Evolutionary conservation across 805 yeast genomes (phyloP), one percentile per base, ranked within the genome.

Genomic region (Candida saitoana): DNA sequence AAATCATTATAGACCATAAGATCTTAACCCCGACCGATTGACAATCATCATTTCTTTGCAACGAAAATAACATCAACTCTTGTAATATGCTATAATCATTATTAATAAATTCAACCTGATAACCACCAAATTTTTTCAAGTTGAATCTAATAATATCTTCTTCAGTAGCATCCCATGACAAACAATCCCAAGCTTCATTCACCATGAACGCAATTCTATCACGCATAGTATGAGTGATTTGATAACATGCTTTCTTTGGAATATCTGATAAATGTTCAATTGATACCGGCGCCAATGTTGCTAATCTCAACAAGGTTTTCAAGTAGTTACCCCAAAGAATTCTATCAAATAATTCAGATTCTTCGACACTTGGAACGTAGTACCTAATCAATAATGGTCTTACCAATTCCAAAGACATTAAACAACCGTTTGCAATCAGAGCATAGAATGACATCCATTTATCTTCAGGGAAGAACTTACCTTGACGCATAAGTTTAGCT

Each of bases 391-490:
- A 61, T 39, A 73, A 62, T 19, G 78, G 78, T 41, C 72, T 67
- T 32, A 79, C 57, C 49, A 82, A 61, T 49, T 75, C 82, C 44
- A 83, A 63, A 2, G 79, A 63, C 32, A 74, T 67, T 41, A 81
- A 65, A 36, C 81, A 61, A 18, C 81, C 76, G 48, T 82, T 82
- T 25, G 76, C 68, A 16, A 81, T 61, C 46, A 80, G 49, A 0
- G 85, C 74, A 44, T 79, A 74, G 18, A 86, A 60, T 0, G 93
- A 82, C 5, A 87, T 60, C 96, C 96, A 88, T 50, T 78, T 81
- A 22, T 72, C 74, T 35, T 73, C 71, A 2, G 91, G 91, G 66
- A 76, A 84, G 54, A 76, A 80, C 39, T 69, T 71, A 25, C 81
- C 74, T 47, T 71, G 75, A 41, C 80, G 58, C 45, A 82, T 60